Evolutionary conservation across 2,329 filamentous ascomycete species (phyloP).

Genomic region (Madurella mycetomatis): DNA sequence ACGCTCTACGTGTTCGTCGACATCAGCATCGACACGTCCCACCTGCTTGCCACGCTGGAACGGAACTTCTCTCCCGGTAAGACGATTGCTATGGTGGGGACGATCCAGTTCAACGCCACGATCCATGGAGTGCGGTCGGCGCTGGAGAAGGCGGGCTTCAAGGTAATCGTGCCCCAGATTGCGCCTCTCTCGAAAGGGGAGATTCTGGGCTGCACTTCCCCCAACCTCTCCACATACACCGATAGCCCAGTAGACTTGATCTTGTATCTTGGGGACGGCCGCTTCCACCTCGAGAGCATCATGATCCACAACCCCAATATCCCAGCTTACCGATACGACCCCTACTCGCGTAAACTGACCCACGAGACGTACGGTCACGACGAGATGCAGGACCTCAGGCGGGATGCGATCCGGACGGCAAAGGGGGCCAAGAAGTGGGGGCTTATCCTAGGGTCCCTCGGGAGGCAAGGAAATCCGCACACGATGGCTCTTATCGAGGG

Average conservation of each 20-base stretch:
- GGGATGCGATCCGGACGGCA: conserved; percentile 70
- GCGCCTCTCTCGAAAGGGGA: conserved; percentile 90
- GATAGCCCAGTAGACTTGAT: conserved; percentile 62
- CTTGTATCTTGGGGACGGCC: conserved; percentile 84
- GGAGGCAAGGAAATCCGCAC: conserved; percentile 91
- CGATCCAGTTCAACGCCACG: conserved; percentile 97
- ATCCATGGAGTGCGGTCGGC: conserved; percentile 77
- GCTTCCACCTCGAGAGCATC: conserved; percentile 94
- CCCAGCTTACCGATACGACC: conserved; percentile 93
- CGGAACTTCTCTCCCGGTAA: conserved; percentile 83
- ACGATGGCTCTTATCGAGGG: conserved; percentile 84
- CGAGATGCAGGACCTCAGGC: conserved; percentile 79
- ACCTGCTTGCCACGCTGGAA: conserved; percentile 80
- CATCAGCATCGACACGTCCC: conserved; percentile 88
- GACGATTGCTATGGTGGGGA: conserved; percentile 88
- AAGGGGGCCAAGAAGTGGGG: conserved; percentile 84
- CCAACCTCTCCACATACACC: conserved; percentile 38
- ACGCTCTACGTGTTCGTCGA: conserved; percentile 98
- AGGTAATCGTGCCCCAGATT: conserved; percentile 84
- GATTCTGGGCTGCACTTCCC: conserved; percentile 95
- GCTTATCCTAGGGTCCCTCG: conserved; percentile 85
- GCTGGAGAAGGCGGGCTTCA: conserved; percentile 80
- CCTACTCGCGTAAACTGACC: conserved; percentile 87
- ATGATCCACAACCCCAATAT: conserved; percentile 97
- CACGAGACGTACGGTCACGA: conserved; percentile 88